Evolutionary conservation across 306 rosid species (phyloP).

Genomic region (Pueraria montana): DNA sequence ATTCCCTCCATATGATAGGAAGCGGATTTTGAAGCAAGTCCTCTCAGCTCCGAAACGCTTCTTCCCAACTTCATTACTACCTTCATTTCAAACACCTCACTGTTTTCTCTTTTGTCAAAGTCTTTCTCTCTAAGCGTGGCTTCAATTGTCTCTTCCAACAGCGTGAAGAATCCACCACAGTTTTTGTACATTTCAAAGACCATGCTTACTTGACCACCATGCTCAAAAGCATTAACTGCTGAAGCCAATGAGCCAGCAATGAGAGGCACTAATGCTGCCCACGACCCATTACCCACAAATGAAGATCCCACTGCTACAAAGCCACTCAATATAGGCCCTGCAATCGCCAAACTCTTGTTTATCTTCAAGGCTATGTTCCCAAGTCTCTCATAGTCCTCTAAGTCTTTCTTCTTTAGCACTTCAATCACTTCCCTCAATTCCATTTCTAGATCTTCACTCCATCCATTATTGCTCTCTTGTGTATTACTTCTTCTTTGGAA

Average conservation of each 20-base stretch:
- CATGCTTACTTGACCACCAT: constrained; percentile 76
- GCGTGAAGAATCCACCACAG: constrained; percentile 63
- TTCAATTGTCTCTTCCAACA: constrained; percentile 56
- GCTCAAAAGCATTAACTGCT: constrained; percentile 57
- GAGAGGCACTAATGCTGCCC: constrained; percentile 46
- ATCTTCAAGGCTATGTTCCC: too few species aligned
- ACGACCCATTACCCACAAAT: constrained; percentile 48
- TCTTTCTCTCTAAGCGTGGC: constrained; percentile 61
- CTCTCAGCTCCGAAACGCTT: constrained; percentile 60
- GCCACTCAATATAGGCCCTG: too few species aligned
- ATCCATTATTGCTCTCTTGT: not conserved
- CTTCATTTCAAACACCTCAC: constrained; percentile 62
- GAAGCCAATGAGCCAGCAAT: constrained; percentile 64
- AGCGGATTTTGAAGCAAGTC: constrained; percentile 57
- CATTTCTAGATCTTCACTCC: too few species aligned
- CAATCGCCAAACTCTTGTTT: too few species aligned
- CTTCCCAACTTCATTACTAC: constrained; percentile 62
- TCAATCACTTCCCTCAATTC: too few species aligned
- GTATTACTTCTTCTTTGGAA: not conserved
- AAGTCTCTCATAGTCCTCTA: too few species aligned
- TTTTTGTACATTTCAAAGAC: constrained; percentile 74
- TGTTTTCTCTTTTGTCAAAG: constrained; percentile 67
- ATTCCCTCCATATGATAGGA: constrained; percentile 50
- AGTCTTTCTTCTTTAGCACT: too few species aligned
- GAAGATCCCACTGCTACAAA: too few species aligned